Evolutionary conservation across 2,329 filamentous ascomycete species (phyloP), one percentile per base, ranked within the genome.

Genomic region (Fusarium caatingaense): DNA sequence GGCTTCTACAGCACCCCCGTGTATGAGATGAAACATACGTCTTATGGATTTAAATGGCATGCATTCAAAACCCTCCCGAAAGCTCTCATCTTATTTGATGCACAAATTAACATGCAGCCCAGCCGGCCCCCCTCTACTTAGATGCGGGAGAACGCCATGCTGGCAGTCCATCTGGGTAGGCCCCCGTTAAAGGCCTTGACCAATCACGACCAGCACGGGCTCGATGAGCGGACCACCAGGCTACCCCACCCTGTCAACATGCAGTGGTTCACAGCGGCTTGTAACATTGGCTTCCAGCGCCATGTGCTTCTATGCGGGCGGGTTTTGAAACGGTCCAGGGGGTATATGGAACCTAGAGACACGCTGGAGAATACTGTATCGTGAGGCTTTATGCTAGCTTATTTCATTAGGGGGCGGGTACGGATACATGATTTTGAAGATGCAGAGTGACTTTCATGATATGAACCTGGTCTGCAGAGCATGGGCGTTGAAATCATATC

Each of bases 101-200:
- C 51, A 46, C 34, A 37, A n/a, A 37, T 20, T 27, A 69, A 51
- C 48, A 56, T 67, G 66, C 49, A 56, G 61, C 66, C 64, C 56
- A 27, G 18, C 10, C 18, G 23, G 54, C 30, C n/a, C 49, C 37
- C 51, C 49, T 51, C 34, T 53, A 11, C 34, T n/a, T 37, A 27
- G 49, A 23, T 71, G 64, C 64, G 60, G 28, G 51, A 67, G 70
- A 69, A 60, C 61, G 64, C 69, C 68, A 72, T 63, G 63, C 49
- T 66, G 68, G 57, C 62, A 25, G 63, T 46, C 61, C 69, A 34
- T 34, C 47, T 66, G 60, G 59, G 59, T 60, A 50, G 50, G 46
- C 46, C 64, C 60, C 66, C 64, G 59, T 51, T 30, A 30, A 16
- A n/a, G 12, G 5, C 3, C 37, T 20, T 21, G 18, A 18, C 72